Evolutionary conservation across 1,284 basidiomycete genomes (phyloP).

Genomic region (Puccinia coronata): DNA sequence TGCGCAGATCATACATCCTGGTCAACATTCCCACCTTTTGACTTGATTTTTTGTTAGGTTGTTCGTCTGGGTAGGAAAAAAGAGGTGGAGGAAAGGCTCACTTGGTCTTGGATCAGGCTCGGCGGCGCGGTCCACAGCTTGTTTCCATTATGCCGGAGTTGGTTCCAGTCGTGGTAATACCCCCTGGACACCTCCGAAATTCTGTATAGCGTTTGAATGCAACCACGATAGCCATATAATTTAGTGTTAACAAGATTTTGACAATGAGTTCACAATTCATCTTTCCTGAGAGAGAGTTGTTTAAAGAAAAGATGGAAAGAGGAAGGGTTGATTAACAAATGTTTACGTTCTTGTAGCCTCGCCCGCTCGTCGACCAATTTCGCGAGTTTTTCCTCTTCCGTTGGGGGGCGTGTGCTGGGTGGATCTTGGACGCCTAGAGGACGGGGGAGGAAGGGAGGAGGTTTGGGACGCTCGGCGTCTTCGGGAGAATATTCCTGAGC

Average conservation of each 20-base stretch:
- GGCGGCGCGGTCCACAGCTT: slow-evolving; percentile 50
- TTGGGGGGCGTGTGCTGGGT: slow-evolving; percentile 28
- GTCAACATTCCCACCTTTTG: not conserved
- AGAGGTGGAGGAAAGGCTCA: not conserved
- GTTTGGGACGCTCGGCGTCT: slow-evolving; percentile 6
- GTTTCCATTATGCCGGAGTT: slow-evolving; percentile 46
- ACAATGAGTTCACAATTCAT: no score
- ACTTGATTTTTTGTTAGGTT: not conserved
- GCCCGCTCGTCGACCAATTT: slow-evolving; percentile 44
- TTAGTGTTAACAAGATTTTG: no score
- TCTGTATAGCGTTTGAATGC: not conserved
- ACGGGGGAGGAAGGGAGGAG: slow-evolving; percentile 48
- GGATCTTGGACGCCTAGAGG: slow-evolving; percentile 41
- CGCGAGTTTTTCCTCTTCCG: slow-evolving; percentile 41
- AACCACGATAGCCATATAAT: not conserved
- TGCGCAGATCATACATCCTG: not conserved
- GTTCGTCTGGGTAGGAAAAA: not conserved
- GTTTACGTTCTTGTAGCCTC: slow-evolving; percentile 49
- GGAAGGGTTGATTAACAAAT: slow-evolving; percentile 36
- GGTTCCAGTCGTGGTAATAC: slow-evolving; percentile 50
- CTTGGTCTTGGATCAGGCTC: slow-evolving; percentile 46
- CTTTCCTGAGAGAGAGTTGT: no score
- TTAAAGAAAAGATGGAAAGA: not conserved
- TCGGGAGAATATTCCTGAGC: not conserved
- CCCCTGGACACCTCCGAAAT: slow-evolving; percentile 48